These are phyloP conservation scores for Zoysia japonica DNA, from an alignment of 176 grass and related monocot species.

Conservation along the genomic window DNA sequence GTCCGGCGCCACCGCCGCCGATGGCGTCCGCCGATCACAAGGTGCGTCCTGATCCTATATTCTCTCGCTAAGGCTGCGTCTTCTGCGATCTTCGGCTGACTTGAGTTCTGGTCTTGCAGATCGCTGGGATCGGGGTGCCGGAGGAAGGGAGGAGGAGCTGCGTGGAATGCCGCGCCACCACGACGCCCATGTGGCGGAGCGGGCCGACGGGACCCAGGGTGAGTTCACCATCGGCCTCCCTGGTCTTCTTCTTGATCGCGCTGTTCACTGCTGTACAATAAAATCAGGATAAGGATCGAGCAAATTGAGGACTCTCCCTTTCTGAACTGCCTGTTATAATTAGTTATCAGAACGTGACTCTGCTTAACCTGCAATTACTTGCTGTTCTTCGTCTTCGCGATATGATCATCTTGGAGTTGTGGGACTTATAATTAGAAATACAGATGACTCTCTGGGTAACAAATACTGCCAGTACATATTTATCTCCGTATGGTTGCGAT, in stretches of 20 bases:
- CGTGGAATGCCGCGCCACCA: slow-evolving; percentile 71
- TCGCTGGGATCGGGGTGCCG: slow-evolving; percentile 29
- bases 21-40: slow-evolving; percentile 64
- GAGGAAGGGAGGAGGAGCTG: slow-evolving; percentile 61
- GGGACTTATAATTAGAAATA: not conserved
- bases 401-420: not conserved
- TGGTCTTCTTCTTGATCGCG: not conserved
- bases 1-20: not conserved
- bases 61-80: not conserved
- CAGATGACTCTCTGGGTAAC: not conserved
- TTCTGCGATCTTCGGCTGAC: not conserved
- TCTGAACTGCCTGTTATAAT: not conserved
- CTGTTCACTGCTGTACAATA: not conserved
- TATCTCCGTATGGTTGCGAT: not conserved
- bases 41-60: slow-evolving; percentile 28
- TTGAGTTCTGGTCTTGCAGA: slow-evolving; percentile 6
- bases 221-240: slow-evolving; percentile 8
- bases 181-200: slow-evolving; percentile 76
- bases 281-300: not conserved
- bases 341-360: not conserved
- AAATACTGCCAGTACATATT: not conserved
- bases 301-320: not conserved
- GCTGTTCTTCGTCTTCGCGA: not conserved
- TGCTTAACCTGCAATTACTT: not conserved
- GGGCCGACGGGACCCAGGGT: slow-evolving; percentile 80